Evolutionary conservation across 225 moss, liverwort and hornwort species (phyloP).

Genomic region (Physcomitrellopsis africana): DNA sequence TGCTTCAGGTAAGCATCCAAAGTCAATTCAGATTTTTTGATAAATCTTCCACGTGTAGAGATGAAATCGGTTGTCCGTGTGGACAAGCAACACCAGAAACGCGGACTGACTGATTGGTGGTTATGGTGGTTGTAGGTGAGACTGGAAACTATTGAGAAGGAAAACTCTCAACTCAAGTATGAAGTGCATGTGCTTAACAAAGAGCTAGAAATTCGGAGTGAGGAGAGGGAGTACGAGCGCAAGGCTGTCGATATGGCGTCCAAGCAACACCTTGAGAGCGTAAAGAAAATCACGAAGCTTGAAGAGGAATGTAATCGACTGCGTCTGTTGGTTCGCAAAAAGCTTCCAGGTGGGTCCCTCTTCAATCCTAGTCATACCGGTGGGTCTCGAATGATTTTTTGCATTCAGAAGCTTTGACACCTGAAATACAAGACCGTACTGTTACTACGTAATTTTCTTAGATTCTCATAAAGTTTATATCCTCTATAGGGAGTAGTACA

Average conservation of each 20-base stretch:
- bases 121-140: constrained; percentile 32
- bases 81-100: too few relatives aligned
- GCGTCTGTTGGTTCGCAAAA: constrained; percentile 49
- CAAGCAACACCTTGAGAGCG: constrained; percentile 53
- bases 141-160: constrained; percentile 50
- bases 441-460: too few relatives aligned
- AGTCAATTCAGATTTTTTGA: too few relatives aligned
- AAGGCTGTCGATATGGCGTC: constrained; percentile 49
- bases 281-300: constrained; percentile 51
- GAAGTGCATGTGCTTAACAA: constrained; percentile 56
- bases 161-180: constrained; percentile 54
- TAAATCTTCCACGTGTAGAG: too few relatives aligned
- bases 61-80: too few relatives aligned
- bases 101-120: background rate
- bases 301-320: constrained; percentile 52
- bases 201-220: constrained; percentile 52
- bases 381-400: too few relatives aligned
- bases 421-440: too few relatives aligned
- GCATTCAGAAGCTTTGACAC: too few relatives aligned
- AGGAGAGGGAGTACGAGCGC: constrained; percentile 52
- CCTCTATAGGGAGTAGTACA: too few relatives aligned
- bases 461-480: too few relatives aligned
- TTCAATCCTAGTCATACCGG: background rate
- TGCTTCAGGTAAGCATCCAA: constrained; percentile 34
- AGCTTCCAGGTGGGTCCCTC: constrained; percentile 37